Evolutionary conservation across 768 basidiomycete genomes (phyloP), one percentile per base, ranked within the genome.

Genomic region (Pulveroboletus sp.): DNA sequence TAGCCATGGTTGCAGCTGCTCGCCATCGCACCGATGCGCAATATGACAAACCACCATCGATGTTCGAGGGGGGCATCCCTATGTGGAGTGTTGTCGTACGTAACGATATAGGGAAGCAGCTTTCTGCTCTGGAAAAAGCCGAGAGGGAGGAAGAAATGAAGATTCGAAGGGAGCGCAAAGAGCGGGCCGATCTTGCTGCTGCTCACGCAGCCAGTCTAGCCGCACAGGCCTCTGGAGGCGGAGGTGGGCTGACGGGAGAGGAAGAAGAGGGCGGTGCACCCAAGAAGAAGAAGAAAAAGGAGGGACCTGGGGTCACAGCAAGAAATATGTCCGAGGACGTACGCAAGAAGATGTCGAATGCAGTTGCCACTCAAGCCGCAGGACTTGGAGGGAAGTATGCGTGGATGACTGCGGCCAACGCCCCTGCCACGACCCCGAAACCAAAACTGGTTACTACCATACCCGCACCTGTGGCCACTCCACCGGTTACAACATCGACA

Each of bases 291-390:
- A 80, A 86, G 68, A 90, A 89, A 66, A 84, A 86, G 63, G 89
- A 90, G 30, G 86, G 86, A 0, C 88, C 89, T 0, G 86, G 89
- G 10, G 86, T 90, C 10, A 88, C 87, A 0, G 89, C 90, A 47
- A 74, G 86, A 49, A 93, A 92, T 62, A 90, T 94, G 88, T 86
- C 84, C 6, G 92, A 93, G 67, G 92, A 93, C 58, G 86, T 91
- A 59, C 75, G 84, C 57, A 94, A 94, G 76, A 92, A 90, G 65
- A 83, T 93, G 83, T 87, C 86, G 31, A 92, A 95, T 65, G 86
- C 86, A 21, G 87, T 89, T 6, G 92, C 92, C 21, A 86, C 83
- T 56, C 89, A 90, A 63, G 89, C 89, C 6, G 89, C 90, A n/a
- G 92, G 92, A 0, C 63, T 90, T 18, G 81, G 83, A 1, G 83